Conservation (phyloP, 495 filamentous ascomycete genomes). For the Podospora pseudopauciseta region DNA sequence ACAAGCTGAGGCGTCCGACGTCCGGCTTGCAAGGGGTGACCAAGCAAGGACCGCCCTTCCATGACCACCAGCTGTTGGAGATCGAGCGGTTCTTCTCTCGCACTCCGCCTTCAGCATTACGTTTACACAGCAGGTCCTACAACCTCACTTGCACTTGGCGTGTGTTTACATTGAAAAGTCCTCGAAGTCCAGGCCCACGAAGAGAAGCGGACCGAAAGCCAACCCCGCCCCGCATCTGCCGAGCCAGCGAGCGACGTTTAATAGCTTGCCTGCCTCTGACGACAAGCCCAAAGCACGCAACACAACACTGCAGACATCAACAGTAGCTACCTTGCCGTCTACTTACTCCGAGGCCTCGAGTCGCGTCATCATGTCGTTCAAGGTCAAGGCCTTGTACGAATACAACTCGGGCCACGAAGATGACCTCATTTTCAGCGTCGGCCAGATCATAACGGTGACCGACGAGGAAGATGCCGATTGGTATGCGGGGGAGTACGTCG, state of each 20-base stretch:
- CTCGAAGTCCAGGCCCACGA: not conserved
- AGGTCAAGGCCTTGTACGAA: slow-evolving; percentile 91
- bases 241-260: slow-evolving; percentile 2
- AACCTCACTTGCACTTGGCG: not conserved
- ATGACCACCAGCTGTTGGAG: slow-evolving; percentile 24
- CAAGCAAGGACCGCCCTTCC: slow-evolving; percentile 17
- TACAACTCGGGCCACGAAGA: slow-evolving; percentile 89
- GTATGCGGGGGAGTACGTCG: slow-evolving; percentile 88
- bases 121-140: not conserved
- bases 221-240: slow-evolving; percentile 15
- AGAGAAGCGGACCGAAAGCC: not conserved
- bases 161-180: not conserved
- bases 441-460: slow-evolving; percentile 90
- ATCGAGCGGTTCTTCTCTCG: slow-evolving; percentile 5
- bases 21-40: not conserved
- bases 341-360: slow-evolving; percentile 11
- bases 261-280: not conserved
- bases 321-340: not conserved
- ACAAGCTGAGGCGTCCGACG: slow-evolving; percentile 3
- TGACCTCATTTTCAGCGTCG: slow-evolving; percentile 79
- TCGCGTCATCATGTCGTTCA: slow-evolving; percentile 72
- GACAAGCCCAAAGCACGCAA: not conserved
- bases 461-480: slow-evolving; percentile 90
- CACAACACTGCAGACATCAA: slow-evolving; percentile 15
- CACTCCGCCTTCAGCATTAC: slow-evolving; percentile 2